Conservation (phyloP, 2,329 filamentous ascomycete species). For the Colletotrichum sidae region DNA sequence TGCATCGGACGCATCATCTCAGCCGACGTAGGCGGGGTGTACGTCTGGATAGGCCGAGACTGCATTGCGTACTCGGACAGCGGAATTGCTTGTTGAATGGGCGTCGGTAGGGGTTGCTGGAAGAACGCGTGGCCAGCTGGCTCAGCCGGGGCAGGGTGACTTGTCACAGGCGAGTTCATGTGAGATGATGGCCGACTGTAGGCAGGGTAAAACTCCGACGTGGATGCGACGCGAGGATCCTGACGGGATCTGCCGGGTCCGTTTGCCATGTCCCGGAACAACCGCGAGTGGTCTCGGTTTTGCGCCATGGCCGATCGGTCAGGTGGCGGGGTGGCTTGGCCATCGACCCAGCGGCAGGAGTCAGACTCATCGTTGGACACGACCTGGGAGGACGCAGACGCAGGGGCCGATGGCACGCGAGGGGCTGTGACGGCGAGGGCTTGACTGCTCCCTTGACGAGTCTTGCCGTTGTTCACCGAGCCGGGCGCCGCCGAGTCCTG, state of each 20-base stretch:
- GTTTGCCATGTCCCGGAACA: constrained; percentile 28
- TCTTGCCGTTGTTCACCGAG: not conserved
- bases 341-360: constrained; percentile 34
- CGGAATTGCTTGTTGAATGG: constrained; percentile 20
- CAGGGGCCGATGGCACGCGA: constrained; percentile 28
- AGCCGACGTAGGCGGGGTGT: constrained; percentile 26
- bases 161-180: constrained; percentile 27
- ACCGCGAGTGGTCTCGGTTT: constrained; percentile 33
- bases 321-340: constrained; percentile 30
- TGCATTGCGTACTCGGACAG: constrained; percentile 30
- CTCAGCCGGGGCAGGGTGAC: constrained; percentile 23
- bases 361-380: constrained; percentile 24
- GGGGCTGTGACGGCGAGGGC: not conserved
- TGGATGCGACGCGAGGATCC: constrained; percentile 15
- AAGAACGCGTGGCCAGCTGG: constrained; percentile 21
- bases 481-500: constrained; percentile 15
- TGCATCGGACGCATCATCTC: constrained; percentile 36
- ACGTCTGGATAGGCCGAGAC: constrained; percentile 26
- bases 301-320: constrained; percentile 27
- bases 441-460: constrained; percentile 6
- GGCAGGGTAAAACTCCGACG: constrained; percentile 27
- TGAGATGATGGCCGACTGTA: constrained; percentile 32
- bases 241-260: constrained; percentile 17
- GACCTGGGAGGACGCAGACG: constrained; percentile 29
- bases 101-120: constrained; percentile 23